These are phyloP conservation scores for Cyclotella baltica DNA, from an alignment of 108 stramenopile species.

Conservation along the genomic window DNA sequence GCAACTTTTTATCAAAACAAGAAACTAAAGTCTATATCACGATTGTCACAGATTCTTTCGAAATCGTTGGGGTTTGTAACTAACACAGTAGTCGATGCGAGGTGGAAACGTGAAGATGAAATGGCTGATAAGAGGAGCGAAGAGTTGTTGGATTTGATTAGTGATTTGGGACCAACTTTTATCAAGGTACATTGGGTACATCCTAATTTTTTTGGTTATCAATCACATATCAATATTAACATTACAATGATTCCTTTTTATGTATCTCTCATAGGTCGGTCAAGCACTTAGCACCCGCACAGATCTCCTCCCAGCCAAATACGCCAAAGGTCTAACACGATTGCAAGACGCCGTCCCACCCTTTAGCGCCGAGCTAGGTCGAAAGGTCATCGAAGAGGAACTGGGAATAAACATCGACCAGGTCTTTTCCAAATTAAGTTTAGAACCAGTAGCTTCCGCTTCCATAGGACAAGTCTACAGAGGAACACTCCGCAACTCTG, in stretches of 20 bases:
- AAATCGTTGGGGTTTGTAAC: constrained; percentile 26
- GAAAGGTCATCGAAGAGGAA: constrained; percentile 65
- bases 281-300: constrained; percentile 81
- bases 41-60: constrained; percentile 18
- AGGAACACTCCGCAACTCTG: constrained; percentile 54
- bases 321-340: constrained; percentile 63
- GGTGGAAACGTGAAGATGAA: constrained; percentile 21
- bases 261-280: constrained; percentile 48
- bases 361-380: constrained; percentile 59
- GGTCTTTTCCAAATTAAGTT: constrained; percentile 54
- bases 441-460: constrained; percentile 80
- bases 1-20: constrained; percentile 26
- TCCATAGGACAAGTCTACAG: constrained; percentile 93
- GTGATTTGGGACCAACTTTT: constrained; percentile 66
- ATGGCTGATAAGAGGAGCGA: constrained; percentile 44
- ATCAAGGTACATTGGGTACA: constrained; percentile 46
- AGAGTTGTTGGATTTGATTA: constrained; percentile 58
- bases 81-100: constrained; percentile 20
- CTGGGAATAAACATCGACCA: constrained; percentile 53
- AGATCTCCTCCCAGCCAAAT: constrained; percentile 77
- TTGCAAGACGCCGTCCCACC: constrained; percentile 87
- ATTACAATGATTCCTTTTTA: constrained; percentile 25
- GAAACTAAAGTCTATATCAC: constrained; percentile 12
- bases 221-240: not conserved
- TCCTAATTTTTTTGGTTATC: not conserved